These are phyloP conservation scores for Macaranga tanarius DNA, from an alignment of 441 rosid species.

Conservation along the genomic window DNA sequence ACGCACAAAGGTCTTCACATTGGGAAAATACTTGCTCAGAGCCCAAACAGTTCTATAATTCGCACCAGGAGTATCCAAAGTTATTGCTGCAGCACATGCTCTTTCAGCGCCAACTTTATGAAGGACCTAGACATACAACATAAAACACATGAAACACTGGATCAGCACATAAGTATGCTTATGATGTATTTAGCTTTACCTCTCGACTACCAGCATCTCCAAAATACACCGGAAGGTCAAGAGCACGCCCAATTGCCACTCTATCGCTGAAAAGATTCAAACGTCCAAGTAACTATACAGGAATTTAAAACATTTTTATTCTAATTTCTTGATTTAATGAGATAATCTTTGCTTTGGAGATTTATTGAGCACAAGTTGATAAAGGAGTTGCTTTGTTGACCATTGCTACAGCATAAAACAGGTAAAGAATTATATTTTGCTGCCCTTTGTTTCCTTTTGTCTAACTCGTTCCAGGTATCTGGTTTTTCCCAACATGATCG, in stretches of 20 bases:
- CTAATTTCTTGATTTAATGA: not conserved
- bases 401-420: not conserved
- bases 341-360: too few species aligned
- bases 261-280: slow-evolving; percentile 65
- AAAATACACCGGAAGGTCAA: slow-evolving; percentile 94
- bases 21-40: slow-evolving; percentile 91
- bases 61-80: slow-evolving; percentile 95
- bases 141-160: slow-evolving; percentile 25
- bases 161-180: slow-evolving; percentile 15
- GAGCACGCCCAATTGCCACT: slow-evolving; percentile 87
- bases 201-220: slow-evolving; percentile 99
- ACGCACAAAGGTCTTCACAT: slow-evolving; percentile 92
- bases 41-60: slow-evolving; percentile 99
- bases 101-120: slow-evolving; percentile 96
- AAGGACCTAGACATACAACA: slow-evolving; percentile 60
- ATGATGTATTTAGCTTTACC: slow-evolving; percentile 43
- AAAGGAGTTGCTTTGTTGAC: too few species aligned
- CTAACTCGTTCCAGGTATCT: not conserved
- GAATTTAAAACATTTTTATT: not conserved
- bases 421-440: not conserved
- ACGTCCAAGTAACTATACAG: slow-evolving; percentile 13
- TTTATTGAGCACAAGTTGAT: too few species aligned
- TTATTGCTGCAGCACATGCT: slow-evolving; percentile 96
- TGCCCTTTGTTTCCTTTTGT: not conserved
- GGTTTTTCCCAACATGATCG: not conserved